A percentile compares a stretch with the other conserved stretches of the same genome.
Conservation (phyloP, 371 early-diverging fungal genomes). For the Mucor saturninus region DNA sequence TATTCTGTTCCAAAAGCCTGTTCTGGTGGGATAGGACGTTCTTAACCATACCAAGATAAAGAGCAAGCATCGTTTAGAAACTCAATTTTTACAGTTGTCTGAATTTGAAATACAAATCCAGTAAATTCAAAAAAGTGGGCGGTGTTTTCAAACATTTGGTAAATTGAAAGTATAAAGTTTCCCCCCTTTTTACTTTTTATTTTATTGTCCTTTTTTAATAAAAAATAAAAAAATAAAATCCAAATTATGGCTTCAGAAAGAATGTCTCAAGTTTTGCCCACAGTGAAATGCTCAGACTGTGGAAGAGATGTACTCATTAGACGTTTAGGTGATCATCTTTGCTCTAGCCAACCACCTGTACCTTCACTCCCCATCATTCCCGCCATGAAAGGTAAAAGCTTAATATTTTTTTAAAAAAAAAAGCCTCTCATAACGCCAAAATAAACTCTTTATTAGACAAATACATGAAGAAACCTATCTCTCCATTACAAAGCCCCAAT, state of each 20-base stretch:
- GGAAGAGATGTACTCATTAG: slow-evolving; percentile 65
- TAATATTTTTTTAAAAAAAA: not conserved
- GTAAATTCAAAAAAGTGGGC: no score
- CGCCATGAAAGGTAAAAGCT: slow-evolving; percentile 31
- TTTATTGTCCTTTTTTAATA: no score
- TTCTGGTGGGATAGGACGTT: no score
- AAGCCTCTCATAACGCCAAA: not conserved
- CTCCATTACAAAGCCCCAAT: slow-evolving; percentile 36
- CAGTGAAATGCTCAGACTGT: slow-evolving; percentile 69
- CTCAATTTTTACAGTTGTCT: no score
- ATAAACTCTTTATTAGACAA: slow-evolving; percentile 8
- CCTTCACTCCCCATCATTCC: slow-evolving; percentile 56
- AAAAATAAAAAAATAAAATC: no score
- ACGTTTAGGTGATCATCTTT: slow-evolving; percentile 62
- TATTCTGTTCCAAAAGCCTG: no score
- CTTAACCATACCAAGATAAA: no score
- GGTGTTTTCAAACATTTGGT: no score
- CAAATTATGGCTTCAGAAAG: slow-evolving; percentile 43
- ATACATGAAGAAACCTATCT: slow-evolving; percentile 16
- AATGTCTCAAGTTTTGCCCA: slow-evolving; percentile 65
- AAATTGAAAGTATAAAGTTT: no score
- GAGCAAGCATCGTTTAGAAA: no score
- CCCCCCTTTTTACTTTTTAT: slow-evolving; percentile 25
- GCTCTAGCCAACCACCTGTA: slow-evolving; percentile 61
- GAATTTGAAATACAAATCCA: no score